Evolutionary conservation across 129 eudicot species (phyloP).

Genomic region (Smallanthus sonchifolius): DNA sequence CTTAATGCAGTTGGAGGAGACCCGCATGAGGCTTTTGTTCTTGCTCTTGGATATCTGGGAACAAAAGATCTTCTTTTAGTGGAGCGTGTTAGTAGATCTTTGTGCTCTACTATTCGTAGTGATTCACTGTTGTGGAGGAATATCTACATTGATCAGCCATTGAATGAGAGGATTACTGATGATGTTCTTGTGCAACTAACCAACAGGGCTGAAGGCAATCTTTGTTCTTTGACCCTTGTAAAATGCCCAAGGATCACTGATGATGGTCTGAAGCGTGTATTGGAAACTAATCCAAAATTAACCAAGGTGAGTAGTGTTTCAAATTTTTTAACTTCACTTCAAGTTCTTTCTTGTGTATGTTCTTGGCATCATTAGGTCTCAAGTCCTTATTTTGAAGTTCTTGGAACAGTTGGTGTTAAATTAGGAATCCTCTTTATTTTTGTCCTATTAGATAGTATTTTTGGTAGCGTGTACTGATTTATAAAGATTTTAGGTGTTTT

Average conservation of each 20-base stretch:
- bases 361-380: neutral
- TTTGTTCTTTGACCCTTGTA: constrained; percentile 51
- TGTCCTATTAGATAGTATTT: neutral
- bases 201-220: constrained; percentile 47
- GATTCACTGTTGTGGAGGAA: constrained; percentile 39
- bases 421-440: neutral
- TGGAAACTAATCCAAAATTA: constrained; percentile 40
- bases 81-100: constrained; percentile 30
- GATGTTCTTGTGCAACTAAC: constrained; percentile 35
- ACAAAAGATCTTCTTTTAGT: constrained; percentile 31
- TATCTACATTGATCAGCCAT: constrained; percentile 27
- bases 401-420: neutral
- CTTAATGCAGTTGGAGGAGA: constrained; percentile 21
- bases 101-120: constrained; percentile 20
- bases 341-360: neutral
- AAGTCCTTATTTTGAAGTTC: neutral
- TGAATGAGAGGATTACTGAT: constrained; percentile 39
- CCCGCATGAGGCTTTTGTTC: constrained; percentile 37
- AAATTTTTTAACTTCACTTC: neutral
- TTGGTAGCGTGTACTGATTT: neutral
- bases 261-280: constrained; percentile 53
- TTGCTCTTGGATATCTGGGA: constrained; percentile 26
- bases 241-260: constrained; percentile 62
- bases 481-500: neutral
- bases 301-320: constrained; percentile 48